These are phyloP conservation scores for Tetrapisispora fleetii DNA, from an alignment of 805 yeast genomes.

Conservation along the genomic window DNA sequence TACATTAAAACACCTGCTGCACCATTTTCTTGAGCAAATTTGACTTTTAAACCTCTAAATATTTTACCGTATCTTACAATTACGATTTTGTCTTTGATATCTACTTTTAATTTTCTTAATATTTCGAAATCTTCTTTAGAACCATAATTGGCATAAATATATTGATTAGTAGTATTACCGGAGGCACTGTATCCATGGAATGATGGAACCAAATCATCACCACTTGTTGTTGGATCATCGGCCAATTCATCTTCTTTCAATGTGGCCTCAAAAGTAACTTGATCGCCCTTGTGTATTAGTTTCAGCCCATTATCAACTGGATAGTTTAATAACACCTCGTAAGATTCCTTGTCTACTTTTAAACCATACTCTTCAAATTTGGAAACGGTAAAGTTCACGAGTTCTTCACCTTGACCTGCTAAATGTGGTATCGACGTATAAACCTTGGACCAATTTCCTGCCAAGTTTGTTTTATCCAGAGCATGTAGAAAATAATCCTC, in stretches of 20 bases:
- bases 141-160: slow-evolving; percentile 64
- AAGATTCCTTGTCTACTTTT: slow-evolving; percentile 41
- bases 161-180: slow-evolving; percentile 62
- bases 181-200: slow-evolving; percentile 70
- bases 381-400: slow-evolving; percentile 49
- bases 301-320: slow-evolving; percentile 48
- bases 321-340: slow-evolving; percentile 52
- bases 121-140: slow-evolving; percentile 46
- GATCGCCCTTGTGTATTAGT: slow-evolving; percentile 27
- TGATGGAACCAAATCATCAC: slow-evolving; percentile 48
- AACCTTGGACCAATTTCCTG: slow-evolving; percentile 44
- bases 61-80: slow-evolving; percentile 56
- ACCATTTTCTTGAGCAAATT: slow-evolving; percentile 65
- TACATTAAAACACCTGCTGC: slow-evolving; percentile 58
- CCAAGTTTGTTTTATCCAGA: slow-evolving; percentile 25
- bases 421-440: slow-evolving; percentile 48
- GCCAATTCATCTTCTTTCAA: slow-evolving; percentile 42
- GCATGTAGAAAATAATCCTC: slow-evolving; percentile 16
- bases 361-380: slow-evolving; percentile 56
- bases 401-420: slow-evolving; percentile 42
- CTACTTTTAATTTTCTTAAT: slow-evolving; percentile 39
- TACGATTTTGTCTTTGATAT: slow-evolving; percentile 49
- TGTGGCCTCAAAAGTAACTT: slow-evolving; percentile 41
- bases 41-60: slow-evolving; percentile 66
- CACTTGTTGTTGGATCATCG: slow-evolving; percentile 38